Percentiles rank a stretch among this genome's conserved stretches.
phyloP scores from a whole-genome alignment of 305 asterid genomes.

The Fraxinus greggii region DNA sequence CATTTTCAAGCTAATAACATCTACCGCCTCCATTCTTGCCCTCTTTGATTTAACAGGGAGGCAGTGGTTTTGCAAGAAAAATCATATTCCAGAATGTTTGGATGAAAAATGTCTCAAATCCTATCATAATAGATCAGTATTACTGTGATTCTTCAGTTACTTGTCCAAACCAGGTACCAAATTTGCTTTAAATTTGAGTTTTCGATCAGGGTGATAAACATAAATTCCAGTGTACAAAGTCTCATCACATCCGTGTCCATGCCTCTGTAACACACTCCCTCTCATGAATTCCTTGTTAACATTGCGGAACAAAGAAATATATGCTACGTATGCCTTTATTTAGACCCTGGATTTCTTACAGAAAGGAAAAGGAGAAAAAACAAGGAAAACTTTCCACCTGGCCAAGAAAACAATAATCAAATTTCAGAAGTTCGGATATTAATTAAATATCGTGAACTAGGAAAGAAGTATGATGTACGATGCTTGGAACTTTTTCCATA shows the following conservation, averaged over 20 bases:
- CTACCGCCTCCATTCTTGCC: not conserved
- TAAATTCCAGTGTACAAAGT: not conserved
- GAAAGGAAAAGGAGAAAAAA: not conserved
- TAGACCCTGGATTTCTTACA: not conserved
- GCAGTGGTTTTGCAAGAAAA: constrained; percentile 66
- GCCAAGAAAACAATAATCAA: not conserved
- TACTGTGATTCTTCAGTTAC: constrained; percentile 65
- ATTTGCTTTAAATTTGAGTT: not conserved
- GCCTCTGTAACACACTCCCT: not conserved
- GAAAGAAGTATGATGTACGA: not conserved
- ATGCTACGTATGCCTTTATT: not conserved
- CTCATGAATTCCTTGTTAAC: not conserved
- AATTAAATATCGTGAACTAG: not conserved
- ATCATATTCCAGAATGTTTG: constrained; percentile 55
- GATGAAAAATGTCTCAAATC: constrained; percentile 81
- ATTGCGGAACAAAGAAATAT: not conserved
- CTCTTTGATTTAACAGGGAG: constrained; percentile 53
- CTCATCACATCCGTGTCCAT: not conserved
- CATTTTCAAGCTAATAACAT: not conserved
- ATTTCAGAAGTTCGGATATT: not conserved
- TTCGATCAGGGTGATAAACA: not conserved
- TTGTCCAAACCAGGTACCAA: constrained; percentile 68
- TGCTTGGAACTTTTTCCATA: not conserved
- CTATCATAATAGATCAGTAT: constrained; percentile 75
- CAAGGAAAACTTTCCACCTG: not conserved